phyloP scores from a whole-genome alignment of 2,329 filamentous ascomycete species.

The Fusarium sp. region DNA sequence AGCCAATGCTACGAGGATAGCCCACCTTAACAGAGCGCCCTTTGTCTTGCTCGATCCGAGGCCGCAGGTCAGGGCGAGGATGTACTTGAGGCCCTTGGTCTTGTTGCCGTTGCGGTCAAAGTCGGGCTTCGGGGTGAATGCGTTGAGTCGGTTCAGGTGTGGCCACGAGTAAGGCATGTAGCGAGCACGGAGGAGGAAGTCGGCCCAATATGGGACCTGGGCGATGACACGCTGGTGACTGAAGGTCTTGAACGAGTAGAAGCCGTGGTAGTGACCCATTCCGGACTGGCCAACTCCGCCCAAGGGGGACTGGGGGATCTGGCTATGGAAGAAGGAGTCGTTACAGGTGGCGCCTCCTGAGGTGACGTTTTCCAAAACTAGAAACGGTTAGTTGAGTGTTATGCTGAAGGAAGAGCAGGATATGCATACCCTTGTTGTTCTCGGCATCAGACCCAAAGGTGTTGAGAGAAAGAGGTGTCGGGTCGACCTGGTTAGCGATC shows the following conservation, averaged over 20 bases:
- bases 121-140: constrained; percentile 63
- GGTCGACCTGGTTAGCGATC: constrained; percentile 83
- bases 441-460: constrained; percentile 87
- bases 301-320: constrained; percentile 57
- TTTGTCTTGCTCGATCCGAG: constrained; percentile 63
- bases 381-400: constrained; percentile 44
- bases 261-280: constrained; percentile 61
- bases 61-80: constrained; percentile 62
- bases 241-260: constrained; percentile 59
- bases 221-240: constrained; percentile 55
- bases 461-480: constrained; percentile 86
- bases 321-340: constrained; percentile 59
- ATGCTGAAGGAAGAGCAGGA: background rate
- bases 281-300: constrained; percentile 64
- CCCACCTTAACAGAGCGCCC: constrained; percentile 66
- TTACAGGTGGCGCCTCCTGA: constrained; percentile 66
- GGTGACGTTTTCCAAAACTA: constrained; percentile 53
- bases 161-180: constrained; percentile 71
- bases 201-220: constrained; percentile 53
- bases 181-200: constrained; percentile 71
- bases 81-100: constrained; percentile 65
- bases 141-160: constrained; percentile 59
- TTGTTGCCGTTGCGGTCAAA: constrained; percentile 72
- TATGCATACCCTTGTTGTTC: constrained; percentile 74
- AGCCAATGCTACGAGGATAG: constrained; percentile 55